Base-by-base conservation (phyloP, 768 basidiomycete species). In the Naganishia friedmannii region DNA sequence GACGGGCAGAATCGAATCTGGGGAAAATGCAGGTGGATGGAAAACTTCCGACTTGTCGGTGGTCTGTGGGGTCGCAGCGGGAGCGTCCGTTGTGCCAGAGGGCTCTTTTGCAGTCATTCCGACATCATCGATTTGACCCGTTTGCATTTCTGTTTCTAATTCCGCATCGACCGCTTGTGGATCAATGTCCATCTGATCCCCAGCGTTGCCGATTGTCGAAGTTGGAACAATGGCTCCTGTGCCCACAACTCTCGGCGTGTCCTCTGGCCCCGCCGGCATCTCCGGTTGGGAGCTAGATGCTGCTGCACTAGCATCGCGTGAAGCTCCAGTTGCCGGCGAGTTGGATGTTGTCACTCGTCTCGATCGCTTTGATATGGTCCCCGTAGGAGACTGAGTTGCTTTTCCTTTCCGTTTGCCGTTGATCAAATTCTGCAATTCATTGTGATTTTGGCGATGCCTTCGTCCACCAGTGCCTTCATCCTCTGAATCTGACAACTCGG, bases 401-500 rank as follows among this genome's bases (percentile, higher is more conserved):
- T 71, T 63, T 21, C 66, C 60, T 37, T 70, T 67, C 10, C 70
- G 53, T 34, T 55, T 54, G 23, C 66, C 66, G 42, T 54, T 67
- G 17, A 57, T 46, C 54, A 53, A 32, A 15, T 67, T 65, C 21
- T 51, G 29, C 54, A 60, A 37, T 42, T 66, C 65, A 21, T 65
- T 65, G 69, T 80, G 77, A 42, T 70, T 74, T 65, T 77, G 79
- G 21, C 80, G 76, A 72, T 82, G 80, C 70, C 70, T 76, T 42
- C 93, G 86, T 0, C 88, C 91, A 54, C 91, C 93, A 74, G 90
- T 90, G 21, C 92, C 94, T 82, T 99, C 96, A 78, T 99, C 96
- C 73, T 99, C 96, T 1, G 96, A 98, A 80, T 99, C 96, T 8
- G 93, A 96, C 15, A 96, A 85, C 76, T 94, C 92, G 26, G 89